These are phyloP conservation scores for Aspergillus piperis DNA, from an alignment of 2,329 filamentous ascomycete species.

Conservation along the genomic window DNA sequence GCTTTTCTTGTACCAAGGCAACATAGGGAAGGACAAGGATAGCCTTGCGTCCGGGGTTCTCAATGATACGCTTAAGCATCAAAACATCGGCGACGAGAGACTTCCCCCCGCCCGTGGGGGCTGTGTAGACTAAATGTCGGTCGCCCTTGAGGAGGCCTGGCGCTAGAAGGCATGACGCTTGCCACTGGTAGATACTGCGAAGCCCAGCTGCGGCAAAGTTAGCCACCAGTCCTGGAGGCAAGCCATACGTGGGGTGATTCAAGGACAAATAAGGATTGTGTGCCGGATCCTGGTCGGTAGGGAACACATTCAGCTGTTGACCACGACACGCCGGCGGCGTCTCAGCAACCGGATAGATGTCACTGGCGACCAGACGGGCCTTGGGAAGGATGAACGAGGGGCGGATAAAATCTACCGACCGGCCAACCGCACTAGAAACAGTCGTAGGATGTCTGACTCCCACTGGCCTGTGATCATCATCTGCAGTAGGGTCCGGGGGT, in stretches of 20 bases:
- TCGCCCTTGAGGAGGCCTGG: slow-evolving; percentile 66
- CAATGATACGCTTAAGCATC: slow-evolving; percentile 71
- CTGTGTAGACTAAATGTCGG: slow-evolving; percentile 75
- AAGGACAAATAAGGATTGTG: slow-evolving; percentile 58
- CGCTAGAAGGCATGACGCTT: slow-evolving; percentile 70
- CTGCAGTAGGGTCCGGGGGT: slow-evolving; percentile 25
- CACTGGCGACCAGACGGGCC: slow-evolving; percentile 45
- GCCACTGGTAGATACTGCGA: slow-evolving; percentile 74
- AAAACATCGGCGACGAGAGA: slow-evolving; percentile 72
- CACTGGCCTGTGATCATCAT: slow-evolving; percentile 18
- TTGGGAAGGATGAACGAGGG: slow-evolving; percentile 27
- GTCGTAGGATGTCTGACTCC: slow-evolving; percentile 7
- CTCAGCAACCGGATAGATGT: slow-evolving; percentile 32
- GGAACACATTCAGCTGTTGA: slow-evolving; percentile 48
- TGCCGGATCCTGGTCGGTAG: slow-evolving; percentile 47
- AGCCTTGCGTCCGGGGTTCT: slow-evolving; percentile 64
- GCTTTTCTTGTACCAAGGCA: slow-evolving; percentile 76
- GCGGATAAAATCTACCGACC: slow-evolving; percentile 30
- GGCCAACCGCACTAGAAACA: background rate
- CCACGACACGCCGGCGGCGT: slow-evolving; percentile 13
- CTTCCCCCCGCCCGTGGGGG: slow-evolving; percentile 76
- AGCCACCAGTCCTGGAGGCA: slow-evolving; percentile 61
- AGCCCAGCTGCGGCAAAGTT: slow-evolving; percentile 71
- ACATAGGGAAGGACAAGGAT: slow-evolving; percentile 76
- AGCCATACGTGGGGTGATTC: slow-evolving; percentile 62